Evolutionary conservation across 1,139 yeast genomes (phyloP), one percentile per base, ranked within the genome.

Genomic region (Pichia sp.): DNA sequence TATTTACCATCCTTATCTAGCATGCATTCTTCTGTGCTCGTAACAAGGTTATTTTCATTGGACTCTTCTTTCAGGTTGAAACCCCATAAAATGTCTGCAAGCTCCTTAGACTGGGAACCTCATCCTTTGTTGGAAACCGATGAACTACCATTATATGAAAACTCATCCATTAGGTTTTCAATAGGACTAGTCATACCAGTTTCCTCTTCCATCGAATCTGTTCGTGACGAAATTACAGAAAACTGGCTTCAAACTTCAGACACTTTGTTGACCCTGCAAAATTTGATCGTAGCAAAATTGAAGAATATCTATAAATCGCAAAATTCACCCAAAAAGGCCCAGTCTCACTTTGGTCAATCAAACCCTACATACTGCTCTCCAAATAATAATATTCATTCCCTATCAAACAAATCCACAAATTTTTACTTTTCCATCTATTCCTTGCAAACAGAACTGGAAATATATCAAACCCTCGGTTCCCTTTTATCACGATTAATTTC

Each of bases 221-320:
- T 77, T 7, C 68, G 71, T 45, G 81, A 77, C 50, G 71, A 75
- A 5, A 64, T 80, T 4, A 70, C 78, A 42, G 74, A 74, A 57
- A 77, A 78, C 60, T 80, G 84, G 84, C 70, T 71, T 26, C 81
- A 76, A 53, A 70, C 79, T 15, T 68, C 77, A 8, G 76, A 72
- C 56, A 76, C 69, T 50, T 61, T 79, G 46, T 66, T 75, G 1
- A 57, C 70, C 2, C 64, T 78, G 16, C 83, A 79, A 61, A 70
- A 70, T 50, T 52, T 70, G 7, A 70, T 78, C 8, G 65, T 70
- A 32, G 69, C 74, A 52, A 77, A 75, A 57, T 64, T 79, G 45
- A 63, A 73, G 5, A 55, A 58, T 13, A 64, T 67, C 16, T 67
- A 70, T 53, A 47, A 42, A 15, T 46, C 55, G 4, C 59, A 56